Base-by-base conservation (phyloP, 2,329 filamentous ascomycete genomes). In the Escovopsis sp. region DNA sequence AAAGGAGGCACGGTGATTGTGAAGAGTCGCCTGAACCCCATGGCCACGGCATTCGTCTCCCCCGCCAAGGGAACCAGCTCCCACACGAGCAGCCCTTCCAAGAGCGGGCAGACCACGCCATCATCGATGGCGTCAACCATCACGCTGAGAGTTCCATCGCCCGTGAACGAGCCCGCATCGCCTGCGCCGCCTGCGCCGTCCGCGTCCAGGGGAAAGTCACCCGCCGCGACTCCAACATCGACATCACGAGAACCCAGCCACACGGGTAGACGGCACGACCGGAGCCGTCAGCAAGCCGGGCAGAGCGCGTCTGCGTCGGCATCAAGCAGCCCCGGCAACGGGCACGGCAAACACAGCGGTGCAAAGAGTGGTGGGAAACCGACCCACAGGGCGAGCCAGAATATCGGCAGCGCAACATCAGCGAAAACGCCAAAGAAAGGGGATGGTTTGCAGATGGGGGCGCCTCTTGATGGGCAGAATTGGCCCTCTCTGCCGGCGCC, bases 401-500 rank as follows among this genome's bases (percentile, higher is more conserved):
- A 27, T n/a, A 16, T 32, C 25, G 7, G 4, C 8, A 25, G 11
- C 11, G 17, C 13, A 25, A 19, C 16, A n/a, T 31, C 23, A 4
- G 14, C 19, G 4, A 23, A 13, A 11, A 34, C 37, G 11, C 32
- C 36, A 13, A n/a, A 18, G 32, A 35, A 31, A 13, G 29, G 28
- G 7, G 9, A 9, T 25, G 11, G 13, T 10, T 16, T 11, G 17
- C 29, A 35, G 27, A 33, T 12, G 29, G 21, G 38, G 25, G 28
- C 5, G 11, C 11, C 15, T 17, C 35, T 41, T 25, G 39, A 37
- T 35, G 43, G 37, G 8, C 42, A 49, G 1, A 44, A 52, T 12
- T 54, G 49, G 46, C 48, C 48, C 15, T 48, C 41, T 5, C 36
- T 51, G 27, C 45, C 45, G 18, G 39, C 36, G 26, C 45, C 48